A percentile compares a stretch with the other conserved stretches of the same genome.
Conservation (phyloP, 2,329 filamentous ascomycete species). For the Colletotrichum tropicicola region DNA sequence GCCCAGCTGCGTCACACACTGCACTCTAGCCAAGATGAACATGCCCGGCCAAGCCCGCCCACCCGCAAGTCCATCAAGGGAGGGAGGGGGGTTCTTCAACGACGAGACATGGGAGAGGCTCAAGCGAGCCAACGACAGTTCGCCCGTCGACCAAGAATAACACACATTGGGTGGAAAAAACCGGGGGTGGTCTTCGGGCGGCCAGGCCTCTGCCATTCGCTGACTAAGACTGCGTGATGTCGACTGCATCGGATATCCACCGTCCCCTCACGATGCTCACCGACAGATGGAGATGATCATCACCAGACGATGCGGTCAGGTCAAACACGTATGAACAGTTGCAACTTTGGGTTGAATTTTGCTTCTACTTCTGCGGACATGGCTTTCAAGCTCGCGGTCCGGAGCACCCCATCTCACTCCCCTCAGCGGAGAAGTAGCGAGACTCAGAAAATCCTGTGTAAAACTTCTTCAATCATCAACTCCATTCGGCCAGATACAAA, state of each 20-base stretch:
- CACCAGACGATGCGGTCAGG: neutral
- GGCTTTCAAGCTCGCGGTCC: conserved; percentile 24
- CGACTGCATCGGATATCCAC: neutral
- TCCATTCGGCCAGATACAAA: conserved; percentile 26
- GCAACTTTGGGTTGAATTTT: conserved; percentile 8
- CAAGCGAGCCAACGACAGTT: neutral
- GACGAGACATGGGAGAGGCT: neutral
- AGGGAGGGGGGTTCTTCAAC: too few species aligned
- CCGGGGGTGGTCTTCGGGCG: neutral
- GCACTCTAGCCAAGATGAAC: neutral
- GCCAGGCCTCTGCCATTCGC: too few species aligned
- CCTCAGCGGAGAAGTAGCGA: neutral
- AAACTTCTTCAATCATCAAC: conserved; percentile 25
- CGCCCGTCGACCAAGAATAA: neutral
- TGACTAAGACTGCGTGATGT: neutral
- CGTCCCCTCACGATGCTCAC: neutral
- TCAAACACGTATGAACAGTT: neutral
- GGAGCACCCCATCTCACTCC: neutral
- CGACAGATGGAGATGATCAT: conserved; percentile 1
- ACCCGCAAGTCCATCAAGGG: neutral
- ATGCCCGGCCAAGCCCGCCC: neutral
- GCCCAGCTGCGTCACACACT: neutral
- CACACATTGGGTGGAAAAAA: neutral
- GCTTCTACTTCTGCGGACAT: conserved; percentile 17
- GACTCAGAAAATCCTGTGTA: neutral